Conservation (phyloP, 78 protist genomes). For the Dictyostelium firmibasis region DNA sequence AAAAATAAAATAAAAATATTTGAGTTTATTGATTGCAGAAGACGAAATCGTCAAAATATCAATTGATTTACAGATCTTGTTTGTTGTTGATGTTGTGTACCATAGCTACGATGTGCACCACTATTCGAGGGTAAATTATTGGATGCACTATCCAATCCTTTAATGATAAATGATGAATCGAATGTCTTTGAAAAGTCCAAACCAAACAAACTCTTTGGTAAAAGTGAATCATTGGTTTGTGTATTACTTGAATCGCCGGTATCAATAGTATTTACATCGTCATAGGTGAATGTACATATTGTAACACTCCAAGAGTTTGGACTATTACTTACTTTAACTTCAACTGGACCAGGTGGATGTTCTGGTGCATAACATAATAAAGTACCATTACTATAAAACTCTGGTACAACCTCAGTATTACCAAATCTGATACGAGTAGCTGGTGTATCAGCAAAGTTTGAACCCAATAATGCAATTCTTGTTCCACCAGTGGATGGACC, state of each 20-base stretch:
- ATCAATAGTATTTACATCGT: neutral
- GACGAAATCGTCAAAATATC: too few relatives aligned
- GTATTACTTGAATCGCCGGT: neutral
- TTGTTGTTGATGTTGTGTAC: constrained; percentile 8
- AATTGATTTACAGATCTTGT: neutral
- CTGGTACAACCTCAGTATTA: constrained; percentile 75
- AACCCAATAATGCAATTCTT: constrained; percentile 78
- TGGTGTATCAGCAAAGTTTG: constrained; percentile 85
- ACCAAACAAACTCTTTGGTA: constrained; percentile 49
- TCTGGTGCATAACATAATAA: constrained; percentile 76
- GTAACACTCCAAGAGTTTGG: constrained; percentile 58
- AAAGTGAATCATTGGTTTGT: neutral
- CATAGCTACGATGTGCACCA: neutral
- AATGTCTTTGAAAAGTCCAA: constrained; percentile 47
- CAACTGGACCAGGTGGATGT: constrained; percentile 79
- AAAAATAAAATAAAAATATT: too few relatives aligned
- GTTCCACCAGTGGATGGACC: constrained; percentile 87
- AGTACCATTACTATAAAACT: constrained; percentile 69
- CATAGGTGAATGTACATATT: constrained; percentile 51
- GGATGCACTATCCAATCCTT: neutral
- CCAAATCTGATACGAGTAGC: constrained; percentile 72
- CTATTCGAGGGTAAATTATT: neutral
- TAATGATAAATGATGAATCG: constrained; percentile 6
- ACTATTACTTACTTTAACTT: constrained; percentile 73
- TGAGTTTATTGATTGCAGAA: too few relatives aligned